phyloP scores from a whole-genome alignment of 257 asterid genomes.

The Solanum megistacrolobum region DNA sequence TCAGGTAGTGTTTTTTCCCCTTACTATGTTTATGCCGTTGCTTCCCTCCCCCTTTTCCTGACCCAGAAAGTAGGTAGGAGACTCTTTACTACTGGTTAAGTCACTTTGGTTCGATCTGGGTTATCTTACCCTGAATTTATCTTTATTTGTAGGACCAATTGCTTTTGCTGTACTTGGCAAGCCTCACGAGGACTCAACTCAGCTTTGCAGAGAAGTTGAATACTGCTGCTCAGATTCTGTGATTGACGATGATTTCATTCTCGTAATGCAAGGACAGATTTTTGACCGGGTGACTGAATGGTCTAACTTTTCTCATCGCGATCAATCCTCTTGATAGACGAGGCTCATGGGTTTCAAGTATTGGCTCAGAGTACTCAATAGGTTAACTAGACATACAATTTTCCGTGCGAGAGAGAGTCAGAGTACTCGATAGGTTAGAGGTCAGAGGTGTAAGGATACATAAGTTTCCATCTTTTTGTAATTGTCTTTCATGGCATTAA shows the following conservation, averaged over 20 bases:
- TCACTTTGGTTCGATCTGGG: not conserved
- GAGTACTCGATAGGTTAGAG: not conserved
- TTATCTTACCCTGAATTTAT: not conserved
- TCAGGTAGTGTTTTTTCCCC: constrained; percentile 33
- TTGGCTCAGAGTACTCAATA: not conserved
- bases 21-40: not conserved
- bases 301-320: not conserved
- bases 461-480: not conserved
- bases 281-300: not conserved
- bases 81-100: not conserved
- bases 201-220: constrained; percentile 82
- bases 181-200: constrained; percentile 95
- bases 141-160: constrained; percentile 59
- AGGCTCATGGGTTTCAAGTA: not conserved
- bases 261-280: not conserved
- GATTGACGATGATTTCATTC: not conserved
- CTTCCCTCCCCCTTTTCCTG: not conserved
- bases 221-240: constrained; percentile 91
- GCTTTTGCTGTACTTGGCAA: constrained; percentile 67
- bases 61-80: not conserved
- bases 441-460: not conserved
- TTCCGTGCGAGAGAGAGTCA: not conserved
- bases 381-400: not conserved
- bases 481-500: not conserved
- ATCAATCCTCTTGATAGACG: not conserved